A percentile compares a stretch with the other conserved stretches of the same genome.
Conservation (phyloP, 139 green algal species). For the Coelastrella sp. region DNA sequence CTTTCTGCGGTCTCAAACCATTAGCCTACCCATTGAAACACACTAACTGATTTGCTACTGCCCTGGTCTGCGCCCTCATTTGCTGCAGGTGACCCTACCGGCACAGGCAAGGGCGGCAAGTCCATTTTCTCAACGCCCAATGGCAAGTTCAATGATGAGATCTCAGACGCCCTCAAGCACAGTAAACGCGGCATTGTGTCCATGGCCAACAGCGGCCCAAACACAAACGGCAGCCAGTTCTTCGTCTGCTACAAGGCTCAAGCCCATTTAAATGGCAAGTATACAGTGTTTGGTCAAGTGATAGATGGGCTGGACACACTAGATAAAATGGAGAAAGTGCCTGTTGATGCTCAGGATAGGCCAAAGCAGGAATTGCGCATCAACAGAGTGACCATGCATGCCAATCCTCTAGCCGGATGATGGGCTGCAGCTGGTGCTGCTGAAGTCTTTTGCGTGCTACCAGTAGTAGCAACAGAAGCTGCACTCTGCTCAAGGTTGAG, state of each 20-base stretch:
- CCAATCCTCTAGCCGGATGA: conserved; percentile 84
- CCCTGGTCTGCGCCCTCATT: too few relatives aligned
- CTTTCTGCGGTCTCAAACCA: too few relatives aligned
- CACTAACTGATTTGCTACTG: too few relatives aligned
- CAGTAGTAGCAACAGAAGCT: neutral
- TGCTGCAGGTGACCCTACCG: conserved; percentile 85
- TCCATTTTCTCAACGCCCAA: conserved; percentile 89
- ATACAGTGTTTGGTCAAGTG: conserved; percentile 81
- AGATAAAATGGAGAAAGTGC: conserved; percentile 96
- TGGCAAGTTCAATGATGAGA: conserved; percentile 96
- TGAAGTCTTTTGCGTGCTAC: neutral
- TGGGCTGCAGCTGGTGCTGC: neutral
- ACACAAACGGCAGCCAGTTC: conserved; percentile 95
- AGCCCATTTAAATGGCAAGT: conserved; percentile 93
- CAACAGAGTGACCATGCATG: conserved; percentile 86
- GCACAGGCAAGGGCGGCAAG: conserved; percentile 94
- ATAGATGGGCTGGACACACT: conserved; percentile 96
- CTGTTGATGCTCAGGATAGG: conserved; percentile 68
- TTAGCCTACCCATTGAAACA: too few relatives aligned
- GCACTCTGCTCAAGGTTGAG: neutral
- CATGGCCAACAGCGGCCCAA: conserved; percentile 98
- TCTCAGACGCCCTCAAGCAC: conserved; percentile 91
- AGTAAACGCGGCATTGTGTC: conserved; percentile 89
- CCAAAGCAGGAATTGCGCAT: conserved; percentile 87
- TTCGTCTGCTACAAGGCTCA: conserved; percentile 98